Percentiles rank a stretch among this genome's conserved stretches.
phyloP scores from a whole-genome alignment of 352 stramenopile species.

The Phytophthora vignae region DNA sequence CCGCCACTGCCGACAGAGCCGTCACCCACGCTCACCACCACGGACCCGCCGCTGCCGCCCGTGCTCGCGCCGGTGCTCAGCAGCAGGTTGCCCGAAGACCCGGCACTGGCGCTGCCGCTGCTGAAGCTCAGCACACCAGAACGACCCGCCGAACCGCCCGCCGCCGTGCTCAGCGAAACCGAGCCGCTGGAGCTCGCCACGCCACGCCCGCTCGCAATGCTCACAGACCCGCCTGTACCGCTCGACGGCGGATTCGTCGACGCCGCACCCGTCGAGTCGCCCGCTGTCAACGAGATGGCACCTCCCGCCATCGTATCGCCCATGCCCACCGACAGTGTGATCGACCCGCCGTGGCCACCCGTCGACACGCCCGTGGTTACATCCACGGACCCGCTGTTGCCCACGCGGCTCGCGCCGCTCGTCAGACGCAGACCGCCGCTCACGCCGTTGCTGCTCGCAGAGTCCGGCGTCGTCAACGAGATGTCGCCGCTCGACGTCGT shows the following conservation, averaged over 20 bases:
- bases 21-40: conserved; percentile 18
- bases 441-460: not conserved
- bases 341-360: conserved; percentile 9
- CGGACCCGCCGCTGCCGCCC: not conserved
- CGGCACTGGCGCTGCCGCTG: conserved; percentile 11
- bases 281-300: conserved; percentile 6
- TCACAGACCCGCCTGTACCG: conserved; percentile 10
- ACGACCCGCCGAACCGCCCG: conserved; percentile 10
- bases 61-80: conserved; percentile 17
- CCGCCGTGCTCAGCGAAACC: conserved; percentile 18
- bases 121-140: conserved; percentile 16
- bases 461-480: conserved; percentile 16
- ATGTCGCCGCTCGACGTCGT: conserved; percentile 35
- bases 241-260: not conserved
- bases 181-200: conserved; percentile 25
- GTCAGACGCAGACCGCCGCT: conserved; percentile 10
- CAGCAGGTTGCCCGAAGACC: conserved; percentile 17
- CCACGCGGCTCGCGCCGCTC: conserved; percentile 19
- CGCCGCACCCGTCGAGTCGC: conserved; percentile 13
- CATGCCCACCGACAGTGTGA: conserved; percentile 8
- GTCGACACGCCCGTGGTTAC: conserved; percentile 11
- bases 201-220: conserved; percentile 29
- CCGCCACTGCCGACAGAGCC: conserved; percentile 12
- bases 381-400: conserved; percentile 27
- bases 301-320: conserved; percentile 22